Base-by-base conservation (phyloP, 768 basidiomycete species). In the Kwoniella botswanensis region DNA sequence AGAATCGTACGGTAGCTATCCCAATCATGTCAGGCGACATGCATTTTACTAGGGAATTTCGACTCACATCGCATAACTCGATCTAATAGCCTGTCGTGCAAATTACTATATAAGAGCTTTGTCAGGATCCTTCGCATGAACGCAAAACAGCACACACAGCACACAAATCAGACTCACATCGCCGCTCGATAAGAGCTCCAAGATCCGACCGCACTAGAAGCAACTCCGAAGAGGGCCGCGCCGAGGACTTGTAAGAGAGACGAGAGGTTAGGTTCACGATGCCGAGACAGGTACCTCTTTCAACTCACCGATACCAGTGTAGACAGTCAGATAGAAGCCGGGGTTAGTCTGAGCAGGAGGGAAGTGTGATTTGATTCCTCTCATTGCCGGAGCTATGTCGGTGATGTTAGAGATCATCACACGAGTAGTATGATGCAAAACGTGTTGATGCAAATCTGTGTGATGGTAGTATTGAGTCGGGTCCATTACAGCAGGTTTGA, bases 1-100 rank as follows among this genome's bases (percentile, higher is more conserved):
- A 82, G 67, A 79, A 83, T n/a, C 80, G 71, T 57, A 82, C 73
- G 35, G 79, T 79, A 4, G 74, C 72, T 72, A 53, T 13, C 24
- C 21, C 24, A 24, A 6, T 15, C 35, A 29, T 41, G 44, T 59
- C 42, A 69, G 44, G 53, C 13, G 7, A 6, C 10, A 54, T n/a
- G 11, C 9, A n/a, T 22, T 21, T n/a, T 41, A 13, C 26, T 2
- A 7, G 15, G 29, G 9, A 43, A 11, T 0, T n/a, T 50, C 21
- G 21, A 70, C 76, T 63, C 43, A 74, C 79, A 74, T 66, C 71
- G 64, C 69, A 80, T 70, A 24, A 80, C 76, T 5, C 66, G 52
- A 43, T 75, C 72, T 17, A 83, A 62, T n/a, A 83, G 74, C 10
- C 74, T 64, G 53, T 80, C 74, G 64, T 83, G 82, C 3, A 83